Percentiles rank a stretch among this genome's conserved stretches.
phyloP scores from a whole-genome alignment of 192 early-diverging fungal genomes.

The Phlyctochytrium planicorne region DNA sequence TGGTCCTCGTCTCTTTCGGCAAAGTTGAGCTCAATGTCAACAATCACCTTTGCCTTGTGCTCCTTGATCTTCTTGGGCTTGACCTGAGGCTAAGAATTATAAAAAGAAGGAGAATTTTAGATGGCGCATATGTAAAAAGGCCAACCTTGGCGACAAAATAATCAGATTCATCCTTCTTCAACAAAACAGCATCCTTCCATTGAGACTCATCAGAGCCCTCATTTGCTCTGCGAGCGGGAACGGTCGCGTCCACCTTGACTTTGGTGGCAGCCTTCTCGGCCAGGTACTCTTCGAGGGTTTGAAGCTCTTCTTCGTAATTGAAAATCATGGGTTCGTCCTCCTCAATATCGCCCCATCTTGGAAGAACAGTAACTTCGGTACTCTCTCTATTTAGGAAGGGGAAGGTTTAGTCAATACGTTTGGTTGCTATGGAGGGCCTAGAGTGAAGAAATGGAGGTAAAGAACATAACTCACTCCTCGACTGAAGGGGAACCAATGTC shows the following conservation, averaged over 20 bases:
- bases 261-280: conserved; percentile 66
- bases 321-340: conserved; percentile 44
- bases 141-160: conserved; percentile 64
- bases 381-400: conserved; percentile 9
- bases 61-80: conserved; percentile 64
- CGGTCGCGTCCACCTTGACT: conserved; percentile 51
- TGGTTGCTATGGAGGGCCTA: conserved; percentile 12
- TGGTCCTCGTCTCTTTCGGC: conserved; percentile 50
- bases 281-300: conserved; percentile 86
- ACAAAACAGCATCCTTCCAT: conserved; percentile 75
- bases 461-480: not conserved
- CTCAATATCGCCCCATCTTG: not conserved
- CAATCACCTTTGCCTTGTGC: conserved; percentile 57
- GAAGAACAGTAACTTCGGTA: conserved; percentile 30
- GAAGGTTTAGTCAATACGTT: conserved; percentile 3
- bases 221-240: conserved; percentile 74
- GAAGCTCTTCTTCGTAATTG: conserved; percentile 77
- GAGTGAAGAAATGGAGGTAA: conserved; percentile 3
- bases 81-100: conserved; percentile 16
- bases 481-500: conserved; percentile 7
- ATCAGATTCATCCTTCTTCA: conserved; percentile 71
- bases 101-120: not conserved
- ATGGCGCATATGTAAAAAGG: conserved; percentile 10
- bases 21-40: conserved; percentile 82
- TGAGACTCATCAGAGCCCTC: conserved; percentile 80